These are phyloP conservation scores for Oenanthe javanica DNA, from an alignment of 140 eudicot species.

Conservation along the genomic window DNA sequence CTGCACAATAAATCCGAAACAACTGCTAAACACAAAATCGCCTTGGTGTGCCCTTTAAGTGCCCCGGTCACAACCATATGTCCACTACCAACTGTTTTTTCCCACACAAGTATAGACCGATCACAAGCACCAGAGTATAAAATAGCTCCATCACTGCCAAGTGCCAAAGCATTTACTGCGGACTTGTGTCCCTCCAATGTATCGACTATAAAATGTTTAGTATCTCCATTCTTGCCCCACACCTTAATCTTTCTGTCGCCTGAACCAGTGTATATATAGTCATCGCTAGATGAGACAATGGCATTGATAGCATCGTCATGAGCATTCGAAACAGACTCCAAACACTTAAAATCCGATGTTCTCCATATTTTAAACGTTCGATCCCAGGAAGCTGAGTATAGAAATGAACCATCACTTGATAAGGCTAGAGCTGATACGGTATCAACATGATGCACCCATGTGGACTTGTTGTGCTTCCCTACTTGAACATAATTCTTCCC, in stretches of 20 bases:
- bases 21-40: constrained; percentile 7
- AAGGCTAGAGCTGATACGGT: constrained; percentile 52
- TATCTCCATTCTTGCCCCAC: constrained; percentile 35
- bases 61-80: constrained; percentile 4
- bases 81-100: neutral
- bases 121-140: constrained; percentile 85
- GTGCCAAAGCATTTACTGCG: constrained; percentile 61
- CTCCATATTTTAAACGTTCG: constrained; percentile 81
- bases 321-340: constrained; percentile 61
- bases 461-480: constrained; percentile 46
- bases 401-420: constrained; percentile 40
- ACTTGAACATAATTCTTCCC: constrained; percentile 49
- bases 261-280: constrained; percentile 62
- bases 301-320: constrained; percentile 88
- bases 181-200: constrained; percentile 64
- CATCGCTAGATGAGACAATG: constrained; percentile 39
- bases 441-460: constrained; percentile 84
- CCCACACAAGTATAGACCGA: constrained; percentile 74
- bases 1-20: constrained; percentile 1
- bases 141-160: constrained; percentile 45
- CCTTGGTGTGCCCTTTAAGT: constrained; percentile 9
- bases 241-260: constrained; percentile 71
- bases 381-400: constrained; percentile 88
- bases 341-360: constrained; percentile 53
- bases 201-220: constrained; percentile 29